A percentile compares a stretch with the other conserved stretches of the same genome.
These are phyloP conservation scores for Colletotrichum noveboracense DNA, from an alignment of 2,329 filamentous ascomycete species.

Conservation along the genomic window DNA sequence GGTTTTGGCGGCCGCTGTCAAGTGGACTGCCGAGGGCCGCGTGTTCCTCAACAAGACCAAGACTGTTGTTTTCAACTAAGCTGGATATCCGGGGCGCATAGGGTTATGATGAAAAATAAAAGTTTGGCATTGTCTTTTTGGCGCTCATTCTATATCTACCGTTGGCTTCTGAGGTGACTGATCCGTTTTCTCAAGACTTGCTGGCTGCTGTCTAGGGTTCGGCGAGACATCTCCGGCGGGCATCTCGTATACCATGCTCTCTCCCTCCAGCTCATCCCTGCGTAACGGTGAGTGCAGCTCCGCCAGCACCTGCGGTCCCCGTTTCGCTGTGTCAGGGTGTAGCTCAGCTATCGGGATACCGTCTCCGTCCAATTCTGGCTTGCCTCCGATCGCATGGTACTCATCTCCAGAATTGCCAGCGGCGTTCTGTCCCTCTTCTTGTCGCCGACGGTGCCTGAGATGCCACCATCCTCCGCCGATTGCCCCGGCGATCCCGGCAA, in stretches of 20 bases:
- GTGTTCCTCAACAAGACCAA: conserved; percentile 81
- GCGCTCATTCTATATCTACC: background rate
- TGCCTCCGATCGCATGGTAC: background rate
- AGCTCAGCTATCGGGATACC: background rate
- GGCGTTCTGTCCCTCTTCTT: background rate
- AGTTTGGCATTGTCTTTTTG: background rate
- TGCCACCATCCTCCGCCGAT: background rate
- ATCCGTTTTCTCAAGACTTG: background rate
- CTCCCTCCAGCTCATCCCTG: background rate
- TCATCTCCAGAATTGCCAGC: background rate
- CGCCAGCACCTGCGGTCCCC: background rate
- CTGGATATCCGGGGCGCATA: background rate
- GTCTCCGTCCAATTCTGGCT: background rate
- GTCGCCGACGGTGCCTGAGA: background rate
- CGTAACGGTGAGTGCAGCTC: background rate
- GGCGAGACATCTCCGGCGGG: background rate
- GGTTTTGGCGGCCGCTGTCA: conserved; percentile 80
- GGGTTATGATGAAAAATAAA: background rate
- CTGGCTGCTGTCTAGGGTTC: background rate
- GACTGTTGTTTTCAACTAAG: conserved; percentile 74
- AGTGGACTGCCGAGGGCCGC: conserved; percentile 81
- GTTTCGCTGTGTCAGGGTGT: background rate
- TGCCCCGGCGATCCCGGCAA: background rate
- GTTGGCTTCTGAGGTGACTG: background rate
- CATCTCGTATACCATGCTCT: background rate